A percentile compares a stretch with the other conserved stretches of the same genome.
Evolutionary conservation across 768 basidiomycete genomes (phyloP).

Genomic region (Cubamyces lactineus): DNA sequence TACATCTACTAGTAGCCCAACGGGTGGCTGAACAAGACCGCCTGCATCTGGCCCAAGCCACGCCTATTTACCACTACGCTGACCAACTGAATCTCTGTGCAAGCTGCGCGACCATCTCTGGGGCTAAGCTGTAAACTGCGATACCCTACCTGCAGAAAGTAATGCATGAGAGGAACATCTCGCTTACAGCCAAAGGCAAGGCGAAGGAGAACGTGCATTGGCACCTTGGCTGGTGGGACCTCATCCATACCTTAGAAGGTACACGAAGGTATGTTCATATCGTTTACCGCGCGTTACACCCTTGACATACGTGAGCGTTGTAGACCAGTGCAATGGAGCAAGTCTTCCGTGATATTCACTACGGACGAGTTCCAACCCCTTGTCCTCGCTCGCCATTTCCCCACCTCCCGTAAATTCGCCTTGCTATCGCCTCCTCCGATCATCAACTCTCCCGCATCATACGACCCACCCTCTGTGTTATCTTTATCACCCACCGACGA

Average conservation of each 20-base stretch:
- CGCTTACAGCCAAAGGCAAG: constrained; percentile 58
- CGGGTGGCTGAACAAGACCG: no score
- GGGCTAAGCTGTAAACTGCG: no score
- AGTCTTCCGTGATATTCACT: constrained; percentile 68
- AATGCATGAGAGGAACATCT: constrained; percentile 27
- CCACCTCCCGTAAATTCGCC: constrained; percentile 67
- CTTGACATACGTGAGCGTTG: background rate
- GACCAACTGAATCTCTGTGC: no score
- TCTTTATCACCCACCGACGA: constrained; percentile 59
- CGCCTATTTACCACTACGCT: no score
- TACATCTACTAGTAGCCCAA: no score
- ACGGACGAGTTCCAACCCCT: constrained; percentile 65
- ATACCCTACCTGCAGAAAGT: no score
- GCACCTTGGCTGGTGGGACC: constrained; percentile 77
- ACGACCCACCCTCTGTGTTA: constrained; percentile 65
- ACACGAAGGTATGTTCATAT: constrained; percentile 49
- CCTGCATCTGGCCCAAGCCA: no score
- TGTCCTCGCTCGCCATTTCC: constrained; percentile 66
- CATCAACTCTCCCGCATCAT: constrained; percentile 48
- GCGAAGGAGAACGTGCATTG: constrained; percentile 54
- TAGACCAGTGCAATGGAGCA: constrained; percentile 76
- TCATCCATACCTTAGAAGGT: constrained; percentile 61
- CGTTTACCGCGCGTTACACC: no score
- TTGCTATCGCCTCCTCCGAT: constrained; percentile 58
- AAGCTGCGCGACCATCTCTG: no score